Evolutionary conservation across 305 asterid genomes (phyloP), one percentile per base, ranked within the genome.

Genomic region (Fraxinus sp.): DNA sequence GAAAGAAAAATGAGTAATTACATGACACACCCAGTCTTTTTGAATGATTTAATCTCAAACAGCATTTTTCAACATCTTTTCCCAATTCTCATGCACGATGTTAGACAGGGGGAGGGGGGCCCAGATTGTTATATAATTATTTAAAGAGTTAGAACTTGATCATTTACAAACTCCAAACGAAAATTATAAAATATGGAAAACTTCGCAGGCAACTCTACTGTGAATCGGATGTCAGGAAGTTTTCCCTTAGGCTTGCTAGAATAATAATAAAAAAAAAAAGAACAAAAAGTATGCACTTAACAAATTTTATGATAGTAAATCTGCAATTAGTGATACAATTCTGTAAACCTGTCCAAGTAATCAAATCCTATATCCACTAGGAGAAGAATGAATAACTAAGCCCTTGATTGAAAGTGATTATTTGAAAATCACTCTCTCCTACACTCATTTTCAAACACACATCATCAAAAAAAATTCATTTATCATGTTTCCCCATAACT

Each of bases 1-100:
- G n/a, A 74, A 30, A 82, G 81, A 81, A 81, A 44, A 30, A 7
- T 9, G 37, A 52, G 70, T 71, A 74, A 76, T 35, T 84, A n/a
- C 11, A 57, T 57, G 71, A n/a, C 71, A 35, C 59, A 16, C 37
- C 68, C 44, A 71, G 44, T 20, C n/a, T 46, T 46, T 82, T 62
- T 79, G 52, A 18, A 77, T 55, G 37, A 37, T n/a, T n/a, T n/a
- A n/a, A n/a, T n/a, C 76, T 59, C 74, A 36, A 64, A 75, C 18
- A 20, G 8, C 22, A 59, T 7, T n/a, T 1, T 57, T 8, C 70
- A 59, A 59, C 28, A 20, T 59, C 26, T 2, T 59, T 22, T 57
- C 10, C 26, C 10, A n/a, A 55, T 57, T 6, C 28, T 5, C 30
- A 57, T 57, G 26, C 68, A 57, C 0, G 68, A 57, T 11, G 2